Base-by-base conservation (phyloP, 352 stramenopile genomes). In the Pythium periplocum region DNA sequence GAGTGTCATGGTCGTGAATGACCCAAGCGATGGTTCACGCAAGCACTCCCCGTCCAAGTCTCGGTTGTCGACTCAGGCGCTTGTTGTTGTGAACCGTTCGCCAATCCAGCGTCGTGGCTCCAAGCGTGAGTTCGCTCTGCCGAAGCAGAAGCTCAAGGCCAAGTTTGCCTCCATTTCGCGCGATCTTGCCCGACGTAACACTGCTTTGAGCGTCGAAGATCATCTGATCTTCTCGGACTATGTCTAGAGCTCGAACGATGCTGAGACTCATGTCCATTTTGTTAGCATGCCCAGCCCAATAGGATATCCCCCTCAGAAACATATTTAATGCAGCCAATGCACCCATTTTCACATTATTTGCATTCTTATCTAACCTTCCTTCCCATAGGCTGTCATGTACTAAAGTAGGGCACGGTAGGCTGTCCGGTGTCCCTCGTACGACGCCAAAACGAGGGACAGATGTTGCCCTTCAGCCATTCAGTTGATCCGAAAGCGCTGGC, bases 201-300 rank as follows among this genome's bases (percentile, higher is more conserved):
- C 12, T 6, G 39, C 53, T 17, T 58, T 69, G 31, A 71, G 72
- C 45, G 53, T 83, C 4, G 79, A 90, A 38, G 73, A 90, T 41
- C 75, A 87, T 57, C 57, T 87, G 34, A 66, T 83, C 41, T 87
- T 88, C 51, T 87, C 79, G n/a, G 79, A 90, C 57, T 88, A 90
- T 51, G 53, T 86, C 10, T 67, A 67, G 44, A 26, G 17, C 17
- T 26, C 17, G 17, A 26, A 26, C 17, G 17, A 26, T 26, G 17
- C 17, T 26, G 17, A 26, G 17, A 26, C 17, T 26, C 17, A 26
- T 26, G 17, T 26, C 17, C 17, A 26, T 26, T 26, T 26, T 26
- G 17, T 0, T 26, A 26, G 17, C 17, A 26, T 26, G 17, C 17
- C 17, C 17, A 26, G 17, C 17, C 17, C 17, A 26, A 26, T 26